Evolutionary conservation across 257 asterid genomes (phyloP).

Genomic region (Nyctanthes arbortristis): DNA sequence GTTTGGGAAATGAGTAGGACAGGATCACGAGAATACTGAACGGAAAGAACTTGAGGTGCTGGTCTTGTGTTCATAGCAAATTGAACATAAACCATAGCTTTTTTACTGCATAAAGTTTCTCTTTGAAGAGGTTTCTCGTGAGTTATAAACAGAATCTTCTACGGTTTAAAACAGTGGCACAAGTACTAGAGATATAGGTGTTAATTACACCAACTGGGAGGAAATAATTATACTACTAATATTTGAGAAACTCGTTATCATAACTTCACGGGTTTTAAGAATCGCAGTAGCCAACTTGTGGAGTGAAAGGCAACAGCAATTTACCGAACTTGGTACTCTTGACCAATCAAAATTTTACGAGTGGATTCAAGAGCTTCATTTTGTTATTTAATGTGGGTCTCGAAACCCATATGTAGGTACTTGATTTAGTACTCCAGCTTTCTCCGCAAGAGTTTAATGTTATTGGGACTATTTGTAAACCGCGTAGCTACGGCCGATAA

Average conservation of each 20-base stretch:
- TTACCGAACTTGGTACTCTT: no score
- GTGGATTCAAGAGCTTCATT: no score
- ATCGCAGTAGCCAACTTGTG: not conserved
- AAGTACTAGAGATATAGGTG: not conserved
- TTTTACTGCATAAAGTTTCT: slow-evolving; percentile 15
- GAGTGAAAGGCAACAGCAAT: not conserved
- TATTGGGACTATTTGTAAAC: no score
- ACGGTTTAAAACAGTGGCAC: slow-evolving; percentile 29
- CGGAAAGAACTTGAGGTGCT: slow-evolving; percentile 12
- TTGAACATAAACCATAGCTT: slow-evolving; percentile 5
- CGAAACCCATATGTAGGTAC: no score
- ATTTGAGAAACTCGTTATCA: not conserved
- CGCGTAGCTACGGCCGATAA: no score
- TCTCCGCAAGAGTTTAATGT: no score
- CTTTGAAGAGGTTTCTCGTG: slow-evolving; percentile 45
- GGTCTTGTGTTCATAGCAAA: slow-evolving; percentile 18
- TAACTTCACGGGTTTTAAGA: not conserved
- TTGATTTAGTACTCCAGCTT: no score
- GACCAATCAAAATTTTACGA: no score
- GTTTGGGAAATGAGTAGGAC: slow-evolving; percentile 4
- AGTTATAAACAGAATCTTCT: slow-evolving; percentile 17
- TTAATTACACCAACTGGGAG: not conserved
- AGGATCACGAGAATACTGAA: slow-evolving; percentile 39
- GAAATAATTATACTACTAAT: not conserved
- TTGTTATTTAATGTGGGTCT: no score